These are phyloP conservation scores for Aureobasidium melanogenum DNA, from an alignment of 2,329 filamentous ascomycete genomes.

Conservation along the genomic window DNA sequence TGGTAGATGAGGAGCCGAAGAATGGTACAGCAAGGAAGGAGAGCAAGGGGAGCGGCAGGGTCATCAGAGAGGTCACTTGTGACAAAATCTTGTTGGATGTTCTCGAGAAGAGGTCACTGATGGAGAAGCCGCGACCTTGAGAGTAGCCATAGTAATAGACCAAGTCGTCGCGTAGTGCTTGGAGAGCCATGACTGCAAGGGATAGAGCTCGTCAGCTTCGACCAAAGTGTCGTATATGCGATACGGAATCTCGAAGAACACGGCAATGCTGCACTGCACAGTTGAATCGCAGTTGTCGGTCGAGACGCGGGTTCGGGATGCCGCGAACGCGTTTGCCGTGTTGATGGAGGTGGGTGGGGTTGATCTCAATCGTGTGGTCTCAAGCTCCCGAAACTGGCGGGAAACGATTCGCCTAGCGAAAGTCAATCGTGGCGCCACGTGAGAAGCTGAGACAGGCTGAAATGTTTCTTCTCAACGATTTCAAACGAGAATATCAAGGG, in stretches of 20 bases:
- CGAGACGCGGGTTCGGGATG: background rate
- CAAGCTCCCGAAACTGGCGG: background rate
- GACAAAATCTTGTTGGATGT: slow-evolving; percentile 20
- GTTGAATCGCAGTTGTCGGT: background rate
- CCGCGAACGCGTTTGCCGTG: background rate
- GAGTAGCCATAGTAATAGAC: slow-evolving; percentile 24
- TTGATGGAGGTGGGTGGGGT: background rate
- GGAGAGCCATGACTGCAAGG: slow-evolving; percentile 9
- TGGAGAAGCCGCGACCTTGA: slow-evolving; percentile 20
- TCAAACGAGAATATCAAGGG: background rate
- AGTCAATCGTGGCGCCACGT: background rate
- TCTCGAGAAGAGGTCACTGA: slow-evolving; percentile 19
- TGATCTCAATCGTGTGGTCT: background rate
- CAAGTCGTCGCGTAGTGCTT: slow-evolving; percentile 20
- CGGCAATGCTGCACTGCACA: background rate
- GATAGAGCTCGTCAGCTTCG: background rate
- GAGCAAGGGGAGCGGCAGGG: slow-evolving; percentile 33
- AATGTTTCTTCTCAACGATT: background rate
- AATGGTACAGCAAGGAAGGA: slow-evolving; percentile 64
- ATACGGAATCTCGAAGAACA: background rate
- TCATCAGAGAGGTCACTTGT: slow-evolving; percentile 21
- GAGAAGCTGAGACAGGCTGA: background rate
- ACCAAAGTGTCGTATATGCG: background rate
- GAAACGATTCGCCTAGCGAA: background rate
- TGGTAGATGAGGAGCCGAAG: slow-evolving; percentile 67